A percentile compares a stretch with the other conserved stretches of the same genome.
Conservation (phyloP, 2,329 filamentous ascomycete species). For the Sporothrix curviconia region DNA sequence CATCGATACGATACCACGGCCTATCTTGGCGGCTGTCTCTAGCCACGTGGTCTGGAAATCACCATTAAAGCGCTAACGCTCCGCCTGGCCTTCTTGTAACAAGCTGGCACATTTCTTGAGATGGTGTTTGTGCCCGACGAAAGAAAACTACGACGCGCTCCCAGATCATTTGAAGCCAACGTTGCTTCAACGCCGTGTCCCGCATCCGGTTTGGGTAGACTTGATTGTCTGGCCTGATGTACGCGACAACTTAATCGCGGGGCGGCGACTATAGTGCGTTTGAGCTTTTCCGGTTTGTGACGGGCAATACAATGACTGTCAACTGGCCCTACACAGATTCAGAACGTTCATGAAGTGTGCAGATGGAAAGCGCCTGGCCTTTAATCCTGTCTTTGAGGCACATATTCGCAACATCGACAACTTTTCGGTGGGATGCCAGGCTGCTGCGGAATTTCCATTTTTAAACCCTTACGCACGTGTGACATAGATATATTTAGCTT, state of each 20-base stretch:
- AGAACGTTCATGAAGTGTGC: neutral
- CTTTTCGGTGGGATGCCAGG: slow-evolving; percentile 70
- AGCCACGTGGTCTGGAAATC: slow-evolving; percentile 2
- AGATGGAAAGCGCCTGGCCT: neutral
- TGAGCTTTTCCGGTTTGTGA: slow-evolving; percentile 2
- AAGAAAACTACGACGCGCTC: slow-evolving; percentile 10
- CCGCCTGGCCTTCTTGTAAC: slow-evolving; percentile 10
- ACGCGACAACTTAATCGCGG: slow-evolving; percentile 14
- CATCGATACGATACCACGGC: neutral
- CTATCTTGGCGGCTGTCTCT: neutral
- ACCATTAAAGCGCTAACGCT: slow-evolving; percentile 2
- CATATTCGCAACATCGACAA: slow-evolving; percentile 62
- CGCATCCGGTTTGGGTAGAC: slow-evolving; percentile 18
- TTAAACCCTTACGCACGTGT: slow-evolving; percentile 27
- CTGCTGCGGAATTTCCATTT: slow-evolving; percentile 58
- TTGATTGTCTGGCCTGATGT: slow-evolving; percentile 14
- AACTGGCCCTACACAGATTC: slow-evolving; percentile 16
- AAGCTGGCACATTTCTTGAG: slow-evolving; percentile 8
- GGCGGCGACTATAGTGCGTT: slow-evolving; percentile 7
- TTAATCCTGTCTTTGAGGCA: slow-evolving; percentile 15
- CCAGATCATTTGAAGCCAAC: slow-evolving; percentile 25
- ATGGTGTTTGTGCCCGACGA: slow-evolving; percentile 10
- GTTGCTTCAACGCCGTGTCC: slow-evolving; percentile 14
- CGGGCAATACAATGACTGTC: slow-evolving; percentile 6
- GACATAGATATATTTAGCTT: neutral